Evolutionary conservation across 2,329 filamentous ascomycete genomes (phyloP), one percentile per base, ranked within the genome.

Genomic region (Ceratocystis colombiana): DNA sequence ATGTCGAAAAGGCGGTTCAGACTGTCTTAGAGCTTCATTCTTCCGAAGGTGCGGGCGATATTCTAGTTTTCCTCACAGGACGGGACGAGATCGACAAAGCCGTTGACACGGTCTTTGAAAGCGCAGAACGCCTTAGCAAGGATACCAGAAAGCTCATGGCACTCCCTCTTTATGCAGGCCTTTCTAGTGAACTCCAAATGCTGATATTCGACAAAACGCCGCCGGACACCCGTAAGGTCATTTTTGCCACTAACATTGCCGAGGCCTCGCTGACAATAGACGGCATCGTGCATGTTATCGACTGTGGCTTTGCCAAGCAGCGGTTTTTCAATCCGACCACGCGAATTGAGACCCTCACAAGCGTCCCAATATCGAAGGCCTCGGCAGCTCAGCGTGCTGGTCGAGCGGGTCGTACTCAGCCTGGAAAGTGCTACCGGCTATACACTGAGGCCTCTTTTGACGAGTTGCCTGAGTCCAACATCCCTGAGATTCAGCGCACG

Each of bases 241-340:
- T 99, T 45, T 87, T 96, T 70, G 88, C 90, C 3, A 97, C 94
- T 67, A 97, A 97, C 73, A 96, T 97, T 70, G 91, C 94, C 12
- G 94, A 99, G 78, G 93, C 94, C 3, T 96, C 90, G 1, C 88
- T 99, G 55, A 97, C 94, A 17, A 95, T 97, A 66, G 87, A 94
- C 64, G 91, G 90, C 2, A 92, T 97, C 68, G 86, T 91, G 65
- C 96, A 90, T 72, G 93, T 99, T 5, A 79, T 97, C 62, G 94
- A 99, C 74, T 87, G 84, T 64, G 94, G 94, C 1, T 96, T 90
- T 73, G 91, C 95, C 70, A 97, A 97, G 74, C 79, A 96, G 22
- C 85, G 91, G 48, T 88, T 89, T 5, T 97, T 90, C 76, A 88
- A 95, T 70, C 90, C 93, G 0, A 80, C 74, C 17, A 93, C 89